Evolutionary conservation across 2,329 filamentous ascomycete genomes (phyloP).

Genomic region (Penicillium occitanis): DNA sequence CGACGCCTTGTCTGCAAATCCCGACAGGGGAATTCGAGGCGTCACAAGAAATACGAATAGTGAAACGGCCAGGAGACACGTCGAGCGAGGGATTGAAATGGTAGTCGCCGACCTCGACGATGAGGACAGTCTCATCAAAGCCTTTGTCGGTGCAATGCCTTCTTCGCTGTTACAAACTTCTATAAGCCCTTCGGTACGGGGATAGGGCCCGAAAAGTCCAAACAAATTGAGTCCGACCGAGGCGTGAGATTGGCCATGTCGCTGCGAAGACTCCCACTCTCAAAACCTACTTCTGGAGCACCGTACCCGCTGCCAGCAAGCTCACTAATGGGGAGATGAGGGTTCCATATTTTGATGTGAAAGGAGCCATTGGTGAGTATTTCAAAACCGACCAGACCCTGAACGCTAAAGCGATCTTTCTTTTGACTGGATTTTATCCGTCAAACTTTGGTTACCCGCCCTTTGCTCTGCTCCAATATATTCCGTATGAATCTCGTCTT

Average conservation of each 20-base stretch:
- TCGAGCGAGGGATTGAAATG: constrained; percentile 31
- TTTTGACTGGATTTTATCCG: constrained; percentile 15
- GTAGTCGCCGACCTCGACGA: constrained; percentile 33
- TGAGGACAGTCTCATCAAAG: constrained; percentile 29
- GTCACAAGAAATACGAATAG: constrained; percentile 34
- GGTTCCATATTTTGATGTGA: constrained; percentile 17
- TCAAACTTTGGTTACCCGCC: constrained; percentile 10
- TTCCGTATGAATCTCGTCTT: not conserved
- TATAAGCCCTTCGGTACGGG: constrained; percentile 28
- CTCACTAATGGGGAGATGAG: constrained; percentile 43
- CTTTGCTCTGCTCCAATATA: constrained; percentile 15
- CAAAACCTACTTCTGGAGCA: constrained; percentile 51
- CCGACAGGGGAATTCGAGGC: constrained; percentile 29
- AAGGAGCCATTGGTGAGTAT: constrained; percentile 14
- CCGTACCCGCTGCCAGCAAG: constrained; percentile 48
- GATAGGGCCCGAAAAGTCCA: constrained; percentile 4
- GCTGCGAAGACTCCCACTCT: constrained; percentile 42
- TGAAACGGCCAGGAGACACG: constrained; percentile 25
- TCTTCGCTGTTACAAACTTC: constrained; percentile 59
- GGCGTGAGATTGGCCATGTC: constrained; percentile 57
- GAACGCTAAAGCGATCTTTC: constrained; percentile 12
- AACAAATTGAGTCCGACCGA: constrained; percentile 9
- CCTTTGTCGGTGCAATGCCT: constrained; percentile 47
- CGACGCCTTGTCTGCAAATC: constrained; percentile 7
- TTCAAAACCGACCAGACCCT: constrained; percentile 6